A percentile compares a stretch with the other conserved stretches of the same genome.
These are phyloP conservation scores for Claviceps humidiphila DNA, from an alignment of 2,329 filamentous ascomycete genomes.

Conservation along the genomic window DNA sequence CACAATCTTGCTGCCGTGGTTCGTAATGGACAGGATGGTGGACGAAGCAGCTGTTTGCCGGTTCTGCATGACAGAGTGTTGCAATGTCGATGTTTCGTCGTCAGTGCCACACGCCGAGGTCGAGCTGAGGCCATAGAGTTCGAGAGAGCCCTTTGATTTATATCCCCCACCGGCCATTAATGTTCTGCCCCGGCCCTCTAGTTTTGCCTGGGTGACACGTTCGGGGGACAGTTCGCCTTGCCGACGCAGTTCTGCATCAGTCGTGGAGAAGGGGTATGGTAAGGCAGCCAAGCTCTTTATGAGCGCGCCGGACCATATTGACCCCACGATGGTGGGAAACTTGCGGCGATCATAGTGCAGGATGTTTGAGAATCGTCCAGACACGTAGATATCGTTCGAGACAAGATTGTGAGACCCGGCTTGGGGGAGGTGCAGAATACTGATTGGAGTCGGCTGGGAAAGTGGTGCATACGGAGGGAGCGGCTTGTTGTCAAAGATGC, in stretches of 20 bases:
- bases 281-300: constrained; percentile 61
- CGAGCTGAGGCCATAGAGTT: constrained; percentile 57
- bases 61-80: constrained; percentile 53
- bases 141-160: constrained; percentile 78
- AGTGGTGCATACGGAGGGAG: constrained; percentile 54
- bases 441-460: constrained; percentile 68
- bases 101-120: constrained; percentile 13
- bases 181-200: constrained; percentile 42
- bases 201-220: constrained; percentile 40
- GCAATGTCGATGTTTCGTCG: constrained; percentile 15
- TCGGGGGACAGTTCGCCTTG: constrained; percentile 41
- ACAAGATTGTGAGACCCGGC: constrained; percentile 37
- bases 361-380: constrained; percentile 77
- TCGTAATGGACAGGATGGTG: constrained; percentile 67
- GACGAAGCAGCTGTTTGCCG: constrained; percentile 70
- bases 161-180: constrained; percentile 80
- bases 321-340: constrained; percentile 64
- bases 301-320: constrained; percentile 71
- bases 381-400: constrained; percentile 74
- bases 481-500: constrained; percentile 38
- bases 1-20: constrained; percentile 70
- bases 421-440: constrained; percentile 63
- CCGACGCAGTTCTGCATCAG: constrained; percentile 45
- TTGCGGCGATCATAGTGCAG: constrained; percentile 79
- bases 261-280: constrained; percentile 51